A percentile compares a stretch with the other conserved stretches of the same genome.
Evolutionary conservation across 2,329 filamentous ascomycete genomes (phyloP).

Genomic region (Blastomyces parvus): DNA sequence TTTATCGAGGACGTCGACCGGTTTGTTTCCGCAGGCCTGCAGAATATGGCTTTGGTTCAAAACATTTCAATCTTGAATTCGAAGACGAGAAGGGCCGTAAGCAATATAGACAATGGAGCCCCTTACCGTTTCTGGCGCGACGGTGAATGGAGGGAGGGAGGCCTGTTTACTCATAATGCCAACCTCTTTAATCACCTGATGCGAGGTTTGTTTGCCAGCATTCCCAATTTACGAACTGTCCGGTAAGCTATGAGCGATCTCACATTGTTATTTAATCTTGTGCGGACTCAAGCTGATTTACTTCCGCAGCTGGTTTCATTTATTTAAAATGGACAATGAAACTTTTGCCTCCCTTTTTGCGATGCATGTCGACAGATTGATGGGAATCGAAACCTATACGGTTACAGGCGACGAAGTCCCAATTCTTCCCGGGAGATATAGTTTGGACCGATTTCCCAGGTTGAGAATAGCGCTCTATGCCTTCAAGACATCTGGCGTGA

Average conservation of each 20-base stretch:
- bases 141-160: neutral
- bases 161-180: neutral
- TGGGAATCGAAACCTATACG: neutral
- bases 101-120: neutral
- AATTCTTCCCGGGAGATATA: neutral
- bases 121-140: neutral
- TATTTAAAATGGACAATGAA: slow-evolving; percentile 1
- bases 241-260: neutral
- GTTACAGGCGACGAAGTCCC: neutral
- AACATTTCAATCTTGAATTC: slow-evolving; percentile 5
- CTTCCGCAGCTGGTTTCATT: slow-evolving; percentile 3
- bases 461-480: neutral
- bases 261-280: neutral
- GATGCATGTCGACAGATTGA: neutral
- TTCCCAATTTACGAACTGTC: neutral
- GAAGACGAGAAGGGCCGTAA: neutral
- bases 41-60: neutral
- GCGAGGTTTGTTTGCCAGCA: neutral
- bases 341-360: neutral
- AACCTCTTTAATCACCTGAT: neutral
- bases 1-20: neutral
- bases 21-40: neutral
- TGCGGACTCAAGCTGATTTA: neutral
- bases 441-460: neutral
- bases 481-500: neutral